Evolutionary conservation across 2,329 filamentous ascomycete genomes (phyloP).

Genomic region (Cadophora sp.): DNA sequence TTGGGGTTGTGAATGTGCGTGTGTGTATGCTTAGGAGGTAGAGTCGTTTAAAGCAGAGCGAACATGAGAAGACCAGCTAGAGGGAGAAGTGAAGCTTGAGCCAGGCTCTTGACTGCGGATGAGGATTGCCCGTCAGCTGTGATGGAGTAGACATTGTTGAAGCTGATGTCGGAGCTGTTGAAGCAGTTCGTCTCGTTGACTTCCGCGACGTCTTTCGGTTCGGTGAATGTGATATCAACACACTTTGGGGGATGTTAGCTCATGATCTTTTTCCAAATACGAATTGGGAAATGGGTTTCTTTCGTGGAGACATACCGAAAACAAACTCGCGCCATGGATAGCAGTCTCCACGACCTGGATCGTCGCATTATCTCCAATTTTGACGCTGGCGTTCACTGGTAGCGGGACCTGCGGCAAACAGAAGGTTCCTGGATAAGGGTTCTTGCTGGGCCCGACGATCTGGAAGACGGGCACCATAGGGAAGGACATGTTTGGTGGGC

Average conservation of each 20-base stretch:
- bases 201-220: slow-evolving; percentile 76
- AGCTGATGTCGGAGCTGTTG: slow-evolving; percentile 62
- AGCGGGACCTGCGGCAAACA: slow-evolving; percentile 90
- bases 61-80: slow-evolving; percentile 27
- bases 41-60: slow-evolving; percentile 21
- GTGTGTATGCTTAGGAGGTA: not conserved
- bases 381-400: slow-evolving; percentile 72
- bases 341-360: slow-evolving; percentile 88
- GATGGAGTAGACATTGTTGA: slow-evolving; percentile 69
- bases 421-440: slow-evolving; percentile 85
- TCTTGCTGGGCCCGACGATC: slow-evolving; percentile 80
- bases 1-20: not conserved
- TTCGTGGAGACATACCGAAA: slow-evolving; percentile 44
- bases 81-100: slow-evolving; percentile 23
- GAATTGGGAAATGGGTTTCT: not conserved
- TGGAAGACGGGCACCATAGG: slow-evolving; percentile 83
- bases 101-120: slow-evolving; percentile 54
- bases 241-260: slow-evolving; percentile 62
- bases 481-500: slow-evolving; percentile 87
- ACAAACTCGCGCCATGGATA: slow-evolving; percentile 82
- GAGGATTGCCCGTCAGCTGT: slow-evolving; percentile 41
- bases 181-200: slow-evolving; percentile 87
- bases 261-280: slow-evolving; percentile 10
- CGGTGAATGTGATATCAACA: slow-evolving; percentile 91
- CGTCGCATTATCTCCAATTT: slow-evolving; percentile 85